Conservation (phyloP, 2,329 filamentous ascomycete genomes). For the Ophiocordyceps unilateralis region DNA sequence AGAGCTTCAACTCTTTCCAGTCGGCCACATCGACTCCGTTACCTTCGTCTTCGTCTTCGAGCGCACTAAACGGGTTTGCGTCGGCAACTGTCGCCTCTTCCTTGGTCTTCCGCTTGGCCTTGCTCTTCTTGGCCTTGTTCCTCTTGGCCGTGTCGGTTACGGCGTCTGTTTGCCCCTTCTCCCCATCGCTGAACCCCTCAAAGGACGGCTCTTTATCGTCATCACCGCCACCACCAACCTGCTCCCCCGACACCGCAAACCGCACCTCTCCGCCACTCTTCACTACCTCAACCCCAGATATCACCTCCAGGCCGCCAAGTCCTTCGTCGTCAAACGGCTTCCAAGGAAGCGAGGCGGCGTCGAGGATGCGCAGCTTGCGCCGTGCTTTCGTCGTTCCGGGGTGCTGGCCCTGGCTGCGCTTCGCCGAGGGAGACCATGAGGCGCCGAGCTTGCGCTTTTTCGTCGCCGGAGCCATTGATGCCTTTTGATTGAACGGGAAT, state of each 20-base stretch:
- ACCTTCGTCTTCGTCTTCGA: conserved; percentile 20
- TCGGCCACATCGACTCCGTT: conserved; percentile 53
- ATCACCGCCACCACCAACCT: conserved; percentile 5
- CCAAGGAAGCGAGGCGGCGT: conserved; percentile 36
- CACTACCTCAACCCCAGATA: conserved; percentile 80
- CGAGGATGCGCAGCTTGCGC: conserved; percentile 17
- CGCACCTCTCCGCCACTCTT: conserved; percentile 40
- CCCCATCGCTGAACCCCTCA: conserved; percentile 43
- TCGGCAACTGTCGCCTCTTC: no score
- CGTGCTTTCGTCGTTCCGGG: neutral
- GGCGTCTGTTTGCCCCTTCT: conserved; percentile 14
- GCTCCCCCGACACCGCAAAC: conserved; percentile 27
- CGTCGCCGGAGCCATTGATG: conserved; percentile 13
- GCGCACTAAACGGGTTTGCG: no score
- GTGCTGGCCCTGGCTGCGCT: conserved; percentile 17
- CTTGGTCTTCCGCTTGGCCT: conserved; percentile 12
- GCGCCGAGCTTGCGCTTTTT: conserved; percentile 22
- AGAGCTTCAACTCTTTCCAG: conserved; percentile 63
- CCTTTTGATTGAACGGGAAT: no score
- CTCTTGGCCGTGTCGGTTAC: conserved; percentile 15
- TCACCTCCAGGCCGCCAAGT: conserved; percentile 81
- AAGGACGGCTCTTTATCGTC: conserved; percentile 34
- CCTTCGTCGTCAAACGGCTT: conserved; percentile 67
- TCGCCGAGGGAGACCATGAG: conserved; percentile 14
- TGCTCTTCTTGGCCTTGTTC: no score